phyloP scores from a whole-genome alignment of 768 basidiomycete genomes.

The Hericium alpestre region DNA sequence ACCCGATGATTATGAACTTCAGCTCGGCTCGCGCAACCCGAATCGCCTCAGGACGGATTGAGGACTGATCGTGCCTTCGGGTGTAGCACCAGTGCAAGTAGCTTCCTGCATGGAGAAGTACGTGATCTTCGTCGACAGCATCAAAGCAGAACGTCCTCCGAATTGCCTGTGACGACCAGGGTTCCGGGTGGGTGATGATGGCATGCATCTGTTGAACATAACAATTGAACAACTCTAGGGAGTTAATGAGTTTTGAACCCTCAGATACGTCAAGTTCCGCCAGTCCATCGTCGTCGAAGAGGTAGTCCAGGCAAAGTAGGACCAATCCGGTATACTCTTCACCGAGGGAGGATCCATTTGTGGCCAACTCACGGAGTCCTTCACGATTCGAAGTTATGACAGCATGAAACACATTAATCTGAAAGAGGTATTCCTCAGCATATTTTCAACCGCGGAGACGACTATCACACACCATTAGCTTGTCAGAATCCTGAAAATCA shows the following conservation, averaged over 20 bases:
- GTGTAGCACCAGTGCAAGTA: neutral
- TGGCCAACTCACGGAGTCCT: neutral
- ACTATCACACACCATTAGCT: neutral
- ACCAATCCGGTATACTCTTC: neutral
- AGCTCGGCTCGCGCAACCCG: too few species aligned
- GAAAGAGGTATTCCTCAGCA: neutral
- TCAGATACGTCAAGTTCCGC: neutral
- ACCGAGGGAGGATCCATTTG: neutral
- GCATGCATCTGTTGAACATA: neutral
- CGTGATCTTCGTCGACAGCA: neutral
- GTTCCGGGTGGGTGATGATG: neutral
- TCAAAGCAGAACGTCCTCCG: neutral
- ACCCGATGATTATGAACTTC: too few species aligned
- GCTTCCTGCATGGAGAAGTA: neutral
- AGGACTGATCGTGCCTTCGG: neutral
- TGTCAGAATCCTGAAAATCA: neutral
- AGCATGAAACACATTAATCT: neutral
- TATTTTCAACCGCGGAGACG: neutral
- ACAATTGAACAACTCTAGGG: neutral
- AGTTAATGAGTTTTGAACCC: neutral
- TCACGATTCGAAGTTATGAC: neutral
- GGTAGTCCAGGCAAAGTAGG: neutral
- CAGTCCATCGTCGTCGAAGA: neutral
- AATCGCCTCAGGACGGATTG: neutral
- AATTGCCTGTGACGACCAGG: neutral